Conservation (phyloP, 106 monocot species). For the Gastrodia elata region DNA sequence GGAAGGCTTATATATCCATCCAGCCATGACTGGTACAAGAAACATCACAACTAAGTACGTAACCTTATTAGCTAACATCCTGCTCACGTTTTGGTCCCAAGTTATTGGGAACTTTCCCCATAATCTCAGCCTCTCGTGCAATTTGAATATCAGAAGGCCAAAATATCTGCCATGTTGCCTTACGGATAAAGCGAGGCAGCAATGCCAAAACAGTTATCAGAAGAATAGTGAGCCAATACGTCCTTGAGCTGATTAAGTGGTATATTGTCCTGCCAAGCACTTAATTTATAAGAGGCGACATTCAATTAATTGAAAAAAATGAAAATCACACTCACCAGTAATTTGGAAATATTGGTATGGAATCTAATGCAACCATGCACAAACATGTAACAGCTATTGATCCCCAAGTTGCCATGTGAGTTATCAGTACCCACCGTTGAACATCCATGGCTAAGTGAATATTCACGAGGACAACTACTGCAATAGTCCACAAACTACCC, state of each 20-base stretch:
- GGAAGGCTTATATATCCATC: not conserved
- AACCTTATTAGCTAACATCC: conserved; percentile 35
- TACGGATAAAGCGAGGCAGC: conserved; percentile 80
- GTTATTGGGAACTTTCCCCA: conserved; percentile 31
- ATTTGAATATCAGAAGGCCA: conserved; percentile 95
- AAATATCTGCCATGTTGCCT: conserved; percentile 64
- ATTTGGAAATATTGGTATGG: conserved; percentile 80
- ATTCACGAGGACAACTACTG: conserved; percentile 91
- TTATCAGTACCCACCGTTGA: conserved; percentile 68
- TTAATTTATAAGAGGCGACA: conserved; percentile 7
- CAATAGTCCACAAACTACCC: conserved; percentile 91
- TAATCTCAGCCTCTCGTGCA: conserved; percentile 85
- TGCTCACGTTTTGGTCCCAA: conserved; percentile 18
- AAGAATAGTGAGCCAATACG: conserved; percentile 81
- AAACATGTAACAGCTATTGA: conserved; percentile 66
- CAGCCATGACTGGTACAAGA: not conserved
- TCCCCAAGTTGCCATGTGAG: conserved; percentile 87
- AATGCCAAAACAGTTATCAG: conserved; percentile 73
- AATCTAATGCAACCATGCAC: conserved; percentile 84
- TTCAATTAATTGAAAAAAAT: conserved; percentile 8
- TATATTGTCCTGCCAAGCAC: conserved; percentile 80
- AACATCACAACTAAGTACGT: not conserved
- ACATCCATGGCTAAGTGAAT: conserved; percentile 94
- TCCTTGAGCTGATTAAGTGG: conserved; percentile 46
- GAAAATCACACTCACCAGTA: conserved; percentile 54